Conservation (phyloP, 2,329 filamentous ascomycete genomes). For the Fusarium paranaense region DNA sequence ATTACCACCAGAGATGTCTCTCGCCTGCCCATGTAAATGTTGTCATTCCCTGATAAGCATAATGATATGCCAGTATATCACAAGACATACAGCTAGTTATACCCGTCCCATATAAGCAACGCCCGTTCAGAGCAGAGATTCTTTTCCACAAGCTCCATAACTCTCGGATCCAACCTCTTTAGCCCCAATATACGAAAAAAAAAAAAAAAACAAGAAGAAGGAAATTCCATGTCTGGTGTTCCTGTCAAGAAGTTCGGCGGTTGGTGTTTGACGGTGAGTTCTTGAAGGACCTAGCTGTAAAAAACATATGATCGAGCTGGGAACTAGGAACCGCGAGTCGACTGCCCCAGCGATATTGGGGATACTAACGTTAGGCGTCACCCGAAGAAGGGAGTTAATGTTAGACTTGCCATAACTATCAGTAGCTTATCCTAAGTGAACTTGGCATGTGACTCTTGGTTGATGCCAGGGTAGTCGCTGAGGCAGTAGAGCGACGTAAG, state of each 20-base stretch:
- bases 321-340: slow-evolving; percentile 41
- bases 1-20: slow-evolving; percentile 6
- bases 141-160: slow-evolving; percentile 51
- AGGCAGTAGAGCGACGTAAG: accelerated
- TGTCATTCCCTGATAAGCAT: slow-evolving; percentile 19
- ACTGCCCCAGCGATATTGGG: background rate
- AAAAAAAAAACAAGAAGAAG: slow-evolving; percentile 6
- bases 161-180: slow-evolving; percentile 33
- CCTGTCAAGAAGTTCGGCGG: slow-evolving; percentile 20
- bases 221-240: slow-evolving; percentile 20
- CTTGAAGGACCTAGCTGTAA: slow-evolving; percentile 48
- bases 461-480: background rate
- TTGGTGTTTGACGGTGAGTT: slow-evolving; percentile 45
- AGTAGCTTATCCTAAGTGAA: background rate
- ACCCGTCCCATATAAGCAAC: slow-evolving; percentile 29
- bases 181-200: slow-evolving; percentile 31
- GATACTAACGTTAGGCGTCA: too few species aligned
- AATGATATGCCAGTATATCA: slow-evolving; percentile 5
- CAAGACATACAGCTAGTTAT: slow-evolving; percentile 16
- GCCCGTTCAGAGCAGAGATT: slow-evolving; percentile 46
- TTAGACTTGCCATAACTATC: background rate
- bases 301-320: slow-evolving; percentile 49
- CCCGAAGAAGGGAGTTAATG: too few species aligned
- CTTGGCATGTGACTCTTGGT: background rate
- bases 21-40: slow-evolving; percentile 7